Percentiles rank a stretch among this genome's conserved stretches.
These are phyloP conservation scores for Myrmaecium sp. DNA, from an alignment of 2,329 filamentous ascomycete genomes.

Conservation along the genomic window DNA sequence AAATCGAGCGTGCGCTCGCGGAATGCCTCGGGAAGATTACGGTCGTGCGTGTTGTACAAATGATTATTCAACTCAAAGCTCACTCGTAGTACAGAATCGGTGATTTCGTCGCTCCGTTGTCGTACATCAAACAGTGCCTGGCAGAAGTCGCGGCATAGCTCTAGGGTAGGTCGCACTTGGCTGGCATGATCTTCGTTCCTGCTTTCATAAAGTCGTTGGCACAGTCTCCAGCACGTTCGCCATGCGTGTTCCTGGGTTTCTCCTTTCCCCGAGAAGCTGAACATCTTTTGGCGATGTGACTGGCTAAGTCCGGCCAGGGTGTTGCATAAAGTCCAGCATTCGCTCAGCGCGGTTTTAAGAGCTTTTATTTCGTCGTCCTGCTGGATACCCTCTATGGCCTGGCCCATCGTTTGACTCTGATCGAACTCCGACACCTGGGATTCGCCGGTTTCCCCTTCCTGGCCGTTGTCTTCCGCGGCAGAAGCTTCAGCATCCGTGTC, in stretches of 20 bases:
- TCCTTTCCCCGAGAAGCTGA: conserved; percentile 55
- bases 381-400: conserved; percentile 39
- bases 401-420: conserved; percentile 23
- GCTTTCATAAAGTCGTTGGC: conserved; percentile 73
- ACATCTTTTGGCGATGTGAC: conserved; percentile 63
- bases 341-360: conserved; percentile 59
- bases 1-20: conserved; percentile 83
- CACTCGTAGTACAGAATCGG: conserved; percentile 76
- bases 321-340: conserved; percentile 91
- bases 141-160: conserved; percentile 82
- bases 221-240: conserved; percentile 88
- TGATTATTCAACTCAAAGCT: conserved; percentile 95
- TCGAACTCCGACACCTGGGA: conserved; percentile 17
- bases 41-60: conserved; percentile 81
- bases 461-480: too few species aligned
- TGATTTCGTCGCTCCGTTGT: conserved; percentile 56
- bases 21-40: conserved; percentile 69
- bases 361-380: conserved; percentile 47
- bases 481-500: conserved; percentile 3
- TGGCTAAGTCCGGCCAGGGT: conserved; percentile 74
- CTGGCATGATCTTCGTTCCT: conserved; percentile 53
- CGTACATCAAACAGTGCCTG: conserved; percentile 80
- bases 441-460: conserved; percentile 17
- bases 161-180: conserved; percentile 58
- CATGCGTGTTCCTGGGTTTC: conserved; percentile 76